These are phyloP conservation scores for Podaxis carcinomalis DNA, from an alignment of 768 basidiomycete species.

Conservation along the genomic window DNA sequence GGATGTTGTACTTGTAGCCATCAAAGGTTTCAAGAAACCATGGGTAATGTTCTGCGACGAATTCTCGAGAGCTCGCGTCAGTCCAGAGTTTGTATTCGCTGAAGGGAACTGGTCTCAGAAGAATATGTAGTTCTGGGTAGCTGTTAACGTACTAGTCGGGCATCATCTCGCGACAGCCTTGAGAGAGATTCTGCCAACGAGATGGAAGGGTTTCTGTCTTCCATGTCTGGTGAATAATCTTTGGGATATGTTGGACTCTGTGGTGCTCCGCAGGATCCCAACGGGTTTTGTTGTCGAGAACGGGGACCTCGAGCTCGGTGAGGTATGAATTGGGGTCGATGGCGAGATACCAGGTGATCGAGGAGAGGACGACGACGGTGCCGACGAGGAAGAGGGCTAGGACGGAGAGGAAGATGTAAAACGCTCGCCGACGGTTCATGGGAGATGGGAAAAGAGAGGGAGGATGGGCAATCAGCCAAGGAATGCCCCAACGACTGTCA, in stretches of 20 bases:
- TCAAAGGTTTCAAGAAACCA: slow-evolving; percentile 96
- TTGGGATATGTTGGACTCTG: slow-evolving; percentile 74
- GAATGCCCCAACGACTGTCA: slow-evolving; percentile 2
- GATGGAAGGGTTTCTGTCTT: slow-evolving; percentile 83
- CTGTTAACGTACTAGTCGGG: slow-evolving; percentile 80
- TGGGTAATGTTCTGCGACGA: slow-evolving; percentile 82
- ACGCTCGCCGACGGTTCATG: slow-evolving; percentile 43
- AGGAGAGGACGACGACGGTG: slow-evolving; percentile 88
- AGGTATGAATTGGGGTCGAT: slow-evolving; percentile 80
- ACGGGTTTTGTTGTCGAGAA: slow-evolving; percentile 47
- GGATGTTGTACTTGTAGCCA: slow-evolving; percentile 85
- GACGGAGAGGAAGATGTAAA: slow-evolving; percentile 41
- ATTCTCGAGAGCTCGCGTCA: slow-evolving; percentile 83
- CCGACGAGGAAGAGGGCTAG: slow-evolving; percentile 80
- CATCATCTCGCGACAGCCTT: slow-evolving; percentile 88
- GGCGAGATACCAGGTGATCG: slow-evolving; percentile 84
- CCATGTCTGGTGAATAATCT: slow-evolving; percentile 98
- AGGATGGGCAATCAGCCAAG: slow-evolving; percentile 2
- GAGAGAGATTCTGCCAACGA: slow-evolving; percentile 76
- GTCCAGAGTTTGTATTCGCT: slow-evolving; percentile 99
- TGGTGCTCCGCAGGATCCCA: slow-evolving; percentile 63
- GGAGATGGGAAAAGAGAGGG: slow-evolving; percentile 12
- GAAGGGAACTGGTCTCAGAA: slow-evolving; percentile 15
- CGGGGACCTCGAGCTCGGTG: slow-evolving; percentile 69
- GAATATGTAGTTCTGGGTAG: slow-evolving; percentile 10